Base-by-base conservation (phyloP, 148 eudicot genomes). In the Suaeda aralocaspica region DNA sequence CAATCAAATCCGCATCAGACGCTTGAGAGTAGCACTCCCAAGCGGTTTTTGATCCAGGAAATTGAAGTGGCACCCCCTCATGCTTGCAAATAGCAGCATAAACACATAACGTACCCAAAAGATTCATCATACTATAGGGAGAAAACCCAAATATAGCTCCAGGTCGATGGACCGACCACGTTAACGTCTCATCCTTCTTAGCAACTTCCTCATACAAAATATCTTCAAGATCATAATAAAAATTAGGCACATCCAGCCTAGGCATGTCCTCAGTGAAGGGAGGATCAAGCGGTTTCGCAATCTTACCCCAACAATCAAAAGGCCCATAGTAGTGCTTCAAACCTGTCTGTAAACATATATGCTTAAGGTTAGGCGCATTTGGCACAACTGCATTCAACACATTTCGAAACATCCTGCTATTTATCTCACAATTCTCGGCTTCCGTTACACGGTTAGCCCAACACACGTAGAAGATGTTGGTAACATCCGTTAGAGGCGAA, bases 31-130 rank as follows among this genome's bases (percentile, higher is more conserved):
- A 82, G 15, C 78, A 31, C 41, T 82, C 80, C 85, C 85, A 82
- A 9, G 76, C 78, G 13, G 31, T 30, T 60, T 74, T 79, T 2
- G 73, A 6, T 5, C 85, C 85, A 0, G 85, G 85, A n/a, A 82
- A 82, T 57, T 58, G 62, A 33, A 79, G 10, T 21, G 81, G 79
- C 1, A 67, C 58, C 5, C 81, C 77, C 67, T 79, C 85, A 53
- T 82, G 81, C 65, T 82, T 82, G 46, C 85, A 82, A 18, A 82
- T 78, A 2, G 85, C 81, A 50, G 85, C 85, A 44, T 82, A 82
- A 13, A 74, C 81, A 58, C 77, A 79, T 48, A 82, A 42, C 0
- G 71, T 50, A 18, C 82, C 80, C 61, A 79, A 36, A 22, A 82
- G 8, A 52, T 82, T 82, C 78, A 82, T 79, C 73, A 82, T 42